A percentile compares a stretch with the other conserved stretches of the same genome.
Evolutionary conservation across 768 basidiomycete genomes (phyloP).

Genomic region (Gelatoporia subvermispora): DNA sequence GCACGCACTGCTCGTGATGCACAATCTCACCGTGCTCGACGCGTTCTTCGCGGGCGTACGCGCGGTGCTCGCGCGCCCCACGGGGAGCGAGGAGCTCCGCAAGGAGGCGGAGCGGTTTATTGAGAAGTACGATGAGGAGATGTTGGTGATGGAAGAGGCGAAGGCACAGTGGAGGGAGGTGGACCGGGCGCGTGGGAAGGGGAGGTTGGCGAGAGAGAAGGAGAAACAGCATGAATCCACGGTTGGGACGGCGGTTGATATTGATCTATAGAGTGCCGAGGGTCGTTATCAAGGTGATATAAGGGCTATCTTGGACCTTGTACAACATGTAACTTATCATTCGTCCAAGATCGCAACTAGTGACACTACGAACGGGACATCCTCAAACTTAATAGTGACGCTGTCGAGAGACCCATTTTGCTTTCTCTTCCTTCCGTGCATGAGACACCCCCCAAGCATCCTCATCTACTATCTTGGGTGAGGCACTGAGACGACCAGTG

Average conservation of each 20-base stretch:
- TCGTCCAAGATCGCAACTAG: too few relatives aligned
- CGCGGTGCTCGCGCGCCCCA: constrained; percentile 17
- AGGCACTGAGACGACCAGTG: too few relatives aligned
- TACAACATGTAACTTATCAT: too few relatives aligned
- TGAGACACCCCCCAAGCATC: too few relatives aligned
- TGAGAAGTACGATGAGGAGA: constrained; percentile 43
- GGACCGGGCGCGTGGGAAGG: constrained; percentile 69
- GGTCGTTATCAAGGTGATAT: too few relatives aligned
- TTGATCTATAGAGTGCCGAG: too few relatives aligned
- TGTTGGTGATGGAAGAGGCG: constrained; percentile 47
- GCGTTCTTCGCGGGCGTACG: constrained; percentile 62
- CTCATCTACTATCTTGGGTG: too few relatives aligned
- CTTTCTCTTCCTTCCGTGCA: too few relatives aligned
- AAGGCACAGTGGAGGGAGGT: constrained; percentile 57
- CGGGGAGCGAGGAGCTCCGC: constrained; percentile 24
- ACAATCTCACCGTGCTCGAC: constrained; percentile 69
- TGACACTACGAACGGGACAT: too few relatives aligned
- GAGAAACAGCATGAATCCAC: constrained; percentile 27
- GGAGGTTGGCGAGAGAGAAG: constrained; percentile 63
- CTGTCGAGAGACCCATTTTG: too few relatives aligned
- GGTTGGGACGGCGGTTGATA: constrained; percentile 11
- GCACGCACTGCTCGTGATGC: constrained; percentile 67
- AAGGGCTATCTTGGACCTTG: too few relatives aligned
- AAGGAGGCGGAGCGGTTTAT: constrained; percentile 49
- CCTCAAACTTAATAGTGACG: too few relatives aligned